phyloP scores from a whole-genome alignment of 768 basidiomycete genomes.

The Termitomyces sp. region DNA sequence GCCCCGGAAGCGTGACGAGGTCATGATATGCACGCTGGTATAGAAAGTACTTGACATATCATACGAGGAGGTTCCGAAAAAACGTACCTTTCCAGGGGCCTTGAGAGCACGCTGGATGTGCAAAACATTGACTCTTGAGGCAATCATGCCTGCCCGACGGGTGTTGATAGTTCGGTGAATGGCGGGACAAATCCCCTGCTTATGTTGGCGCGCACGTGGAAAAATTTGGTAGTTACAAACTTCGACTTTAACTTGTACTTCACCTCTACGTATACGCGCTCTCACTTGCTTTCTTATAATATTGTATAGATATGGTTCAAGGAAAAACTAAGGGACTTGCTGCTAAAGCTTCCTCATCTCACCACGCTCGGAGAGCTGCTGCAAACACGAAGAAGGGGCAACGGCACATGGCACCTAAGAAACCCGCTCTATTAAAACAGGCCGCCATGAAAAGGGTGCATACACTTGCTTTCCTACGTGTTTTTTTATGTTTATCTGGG shows the following conservation, averaged over 20 bases:
- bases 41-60: neutral
- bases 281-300: neutral
- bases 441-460: slow-evolving; percentile 73
- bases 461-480: slow-evolving; percentile 1
- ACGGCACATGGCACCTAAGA: slow-evolving; percentile 78
- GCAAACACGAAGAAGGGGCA: slow-evolving; percentile 76
- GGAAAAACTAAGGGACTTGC: slow-evolving; percentile 80
- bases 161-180: slow-evolving; percentile 31
- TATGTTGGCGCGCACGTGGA: slow-evolving; percentile 15
- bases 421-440: slow-evolving; percentile 63
- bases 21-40: slow-evolving; percentile 71
- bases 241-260: neutral
- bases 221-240: slow-evolving; percentile 22
- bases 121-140: slow-evolving; percentile 38
- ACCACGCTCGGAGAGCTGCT: slow-evolving; percentile 61
- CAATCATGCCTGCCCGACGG: slow-evolving; percentile 31
- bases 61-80: neutral
- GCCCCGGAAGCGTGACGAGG: slow-evolving; percentile 50
- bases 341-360: slow-evolving; percentile 43
- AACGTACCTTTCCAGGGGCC: slow-evolving; percentile 38
- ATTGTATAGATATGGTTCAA: slow-evolving; percentile 53
- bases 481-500: neutral
- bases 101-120: slow-evolving; percentile 48
- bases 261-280: neutral
- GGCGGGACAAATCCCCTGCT: slow-evolving; percentile 26